Evolutionary conservation across 176 grass and related monocot species (phyloP).

Genomic region (Calamus simplicifolius): DNA sequence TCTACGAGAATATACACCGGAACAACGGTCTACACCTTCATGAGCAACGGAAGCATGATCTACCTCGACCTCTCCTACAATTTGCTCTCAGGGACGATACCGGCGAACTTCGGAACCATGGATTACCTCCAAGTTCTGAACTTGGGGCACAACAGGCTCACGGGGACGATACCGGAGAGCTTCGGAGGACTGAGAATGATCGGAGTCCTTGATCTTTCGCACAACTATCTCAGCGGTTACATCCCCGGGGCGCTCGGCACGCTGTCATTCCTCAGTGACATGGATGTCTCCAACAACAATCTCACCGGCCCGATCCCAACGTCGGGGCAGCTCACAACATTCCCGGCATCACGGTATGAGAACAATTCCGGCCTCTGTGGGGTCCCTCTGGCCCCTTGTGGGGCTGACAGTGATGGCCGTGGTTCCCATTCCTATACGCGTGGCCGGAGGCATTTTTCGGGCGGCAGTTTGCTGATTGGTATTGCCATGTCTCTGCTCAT

Average conservation of each 20-base stretch:
- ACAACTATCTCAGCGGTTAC: conserved; percentile 61
- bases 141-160: conserved; percentile 70
- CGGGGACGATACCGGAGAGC: conserved; percentile 47
- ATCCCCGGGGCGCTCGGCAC: conserved; percentile 55
- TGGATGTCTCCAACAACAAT: conserved; percentile 88
- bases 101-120: conserved; percentile 54
- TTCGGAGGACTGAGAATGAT: conserved; percentile 45
- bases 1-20: conserved; percentile 81
- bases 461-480: conserved; percentile 55
- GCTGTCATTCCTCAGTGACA: conserved; percentile 47
- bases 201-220: conserved; percentile 66
- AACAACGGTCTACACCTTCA: conserved; percentile 57
- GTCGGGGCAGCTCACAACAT: conserved; percentile 70
- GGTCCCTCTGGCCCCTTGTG: conserved; percentile 64
- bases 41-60: conserved; percentile 78
- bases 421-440: conserved; percentile 1
- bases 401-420: not conserved
- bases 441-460: conserved; percentile 36
- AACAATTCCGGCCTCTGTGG: conserved; percentile 81
- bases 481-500: conserved; percentile 53
- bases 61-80: conserved; percentile 96
- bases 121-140: conserved; percentile 75
- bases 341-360: conserved; percentile 48
- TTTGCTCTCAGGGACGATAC: conserved; percentile 43
- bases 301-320: conserved; percentile 68